Evolutionary conservation across 805 yeast species (phyloP), one percentile per base, ranked within the genome.

Genomic region (Vanderwaltozyma tropicalis): DNA sequence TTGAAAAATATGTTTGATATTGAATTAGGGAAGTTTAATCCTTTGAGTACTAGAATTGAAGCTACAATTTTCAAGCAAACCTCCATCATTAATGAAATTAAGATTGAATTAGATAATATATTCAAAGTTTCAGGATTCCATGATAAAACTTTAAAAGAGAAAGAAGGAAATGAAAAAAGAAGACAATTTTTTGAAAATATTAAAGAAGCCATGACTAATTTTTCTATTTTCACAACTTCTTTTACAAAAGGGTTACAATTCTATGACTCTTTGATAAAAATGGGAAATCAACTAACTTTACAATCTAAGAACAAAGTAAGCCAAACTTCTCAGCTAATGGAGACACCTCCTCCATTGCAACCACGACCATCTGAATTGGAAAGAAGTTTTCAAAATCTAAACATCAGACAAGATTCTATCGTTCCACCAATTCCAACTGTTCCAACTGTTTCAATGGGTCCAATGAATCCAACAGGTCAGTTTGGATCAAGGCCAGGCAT

Each of bases 21-120:
- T 40, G 95, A 86, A 55, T 62, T 89, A 44, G 72, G 69, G 35
- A 89, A 89, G 58, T 89, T 86, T 57, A 73, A 72, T 27, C 80
- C 80, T 0, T 76, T 74, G 45, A 76, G 76, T 36, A 67, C 71
- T 2, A 72, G 94, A 38, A 62, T 89, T 19, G 82, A 77, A 27
- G 72, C 76, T 1, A 72, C 88, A 10, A 68, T 80, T n/a, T 70
- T 68, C 28, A 75, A 76, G 37, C 95, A 88, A 56, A 67, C 69
- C 18, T 59, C 61, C 3, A 55, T 77, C 7, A 60, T 74, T 37
- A 69, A 72, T 53, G 60, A 67, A 44, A 47, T 64, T 38, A 59
- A 75, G 66, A 45, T 62, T 37, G 52, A 62, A 31, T 44, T 80
- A 59, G 80, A 71, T 49, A 57, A 64, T 39, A 63, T 67, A 24